Conservation (phyloP, 257 asterid species). For the Paulownia fortunei region DNA sequence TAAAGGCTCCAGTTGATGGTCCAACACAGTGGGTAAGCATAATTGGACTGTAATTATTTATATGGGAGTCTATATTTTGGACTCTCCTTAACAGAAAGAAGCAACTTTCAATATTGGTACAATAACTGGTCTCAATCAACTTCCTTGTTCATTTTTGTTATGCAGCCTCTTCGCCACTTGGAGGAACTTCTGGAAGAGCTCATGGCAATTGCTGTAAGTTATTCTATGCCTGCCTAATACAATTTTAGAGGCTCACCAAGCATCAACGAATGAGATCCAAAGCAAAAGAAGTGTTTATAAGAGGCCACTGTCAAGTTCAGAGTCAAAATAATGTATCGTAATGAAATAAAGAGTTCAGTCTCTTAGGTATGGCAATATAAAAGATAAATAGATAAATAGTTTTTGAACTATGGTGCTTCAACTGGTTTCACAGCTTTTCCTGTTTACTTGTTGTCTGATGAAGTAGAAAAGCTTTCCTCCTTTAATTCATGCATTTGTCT, state of each 20-base stretch:
- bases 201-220: slow-evolving; percentile 78
- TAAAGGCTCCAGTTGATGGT: slow-evolving; percentile 97
- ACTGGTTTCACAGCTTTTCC: neutral
- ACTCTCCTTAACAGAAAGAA: slow-evolving; percentile 3
- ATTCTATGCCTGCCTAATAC: neutral
- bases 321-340: neutral
- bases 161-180: slow-evolving; percentile 91
- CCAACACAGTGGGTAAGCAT: slow-evolving; percentile 96
- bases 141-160: slow-evolving; percentile 17
- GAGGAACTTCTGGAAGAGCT: slow-evolving; percentile 92
- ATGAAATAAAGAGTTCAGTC: neutral
- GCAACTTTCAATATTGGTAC: neutral
- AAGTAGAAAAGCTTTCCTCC: neutral
- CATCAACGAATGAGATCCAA: neutral
- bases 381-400: neutral
- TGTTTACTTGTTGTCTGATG: slow-evolving; percentile 15
- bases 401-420: neutral
- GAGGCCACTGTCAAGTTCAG: neutral
- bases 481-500: slow-evolving; percentile 24
- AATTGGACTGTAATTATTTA: neutral
- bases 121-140: neutral
- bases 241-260: neutral
- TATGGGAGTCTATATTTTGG: neutral
- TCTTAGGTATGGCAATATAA: neutral
- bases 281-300: neutral